These are phyloP conservation scores for Daldinia sp. DNA, from an alignment of 2,329 filamentous ascomycete genomes.

Conservation along the genomic window DNA sequence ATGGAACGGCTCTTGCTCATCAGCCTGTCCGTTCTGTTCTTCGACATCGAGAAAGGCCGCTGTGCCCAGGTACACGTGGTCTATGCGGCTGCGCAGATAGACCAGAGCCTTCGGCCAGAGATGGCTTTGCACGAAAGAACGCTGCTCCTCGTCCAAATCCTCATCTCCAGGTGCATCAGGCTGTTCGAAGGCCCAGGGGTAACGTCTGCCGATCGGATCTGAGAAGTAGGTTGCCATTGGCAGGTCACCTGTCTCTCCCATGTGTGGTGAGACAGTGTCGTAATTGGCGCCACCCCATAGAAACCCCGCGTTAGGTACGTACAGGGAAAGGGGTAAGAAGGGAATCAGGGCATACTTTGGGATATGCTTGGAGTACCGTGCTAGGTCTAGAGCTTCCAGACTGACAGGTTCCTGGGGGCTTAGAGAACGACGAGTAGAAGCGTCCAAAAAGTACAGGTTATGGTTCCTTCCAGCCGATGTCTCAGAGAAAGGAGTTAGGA, in stretches of 20 bases:
- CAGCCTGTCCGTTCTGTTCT: not conserved
- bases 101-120: not conserved
- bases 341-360: not conserved
- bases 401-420: not conserved
- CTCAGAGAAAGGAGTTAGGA: not conserved
- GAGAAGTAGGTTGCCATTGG: constrained; percentile 1
- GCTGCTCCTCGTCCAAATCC: not conserved
- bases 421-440: not conserved
- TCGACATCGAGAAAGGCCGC: not conserved
- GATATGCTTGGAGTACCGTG: not conserved
- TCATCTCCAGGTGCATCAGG: not conserved
- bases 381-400: not conserved
- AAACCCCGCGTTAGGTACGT: not conserved
- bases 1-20: not conserved
- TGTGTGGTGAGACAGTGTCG: not conserved
- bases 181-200: constrained; percentile 1
- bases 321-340: not conserved
- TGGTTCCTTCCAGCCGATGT: not conserved
- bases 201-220: not conserved
- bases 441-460: not conserved
- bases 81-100: not conserved
- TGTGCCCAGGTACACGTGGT: not conserved
- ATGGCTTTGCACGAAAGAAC: not conserved
- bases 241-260: not conserved
- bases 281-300: not conserved